Evolutionary conservation across 805 yeast genomes (phyloP).

Genomic region (Isabelozyma rhagii): DNA sequence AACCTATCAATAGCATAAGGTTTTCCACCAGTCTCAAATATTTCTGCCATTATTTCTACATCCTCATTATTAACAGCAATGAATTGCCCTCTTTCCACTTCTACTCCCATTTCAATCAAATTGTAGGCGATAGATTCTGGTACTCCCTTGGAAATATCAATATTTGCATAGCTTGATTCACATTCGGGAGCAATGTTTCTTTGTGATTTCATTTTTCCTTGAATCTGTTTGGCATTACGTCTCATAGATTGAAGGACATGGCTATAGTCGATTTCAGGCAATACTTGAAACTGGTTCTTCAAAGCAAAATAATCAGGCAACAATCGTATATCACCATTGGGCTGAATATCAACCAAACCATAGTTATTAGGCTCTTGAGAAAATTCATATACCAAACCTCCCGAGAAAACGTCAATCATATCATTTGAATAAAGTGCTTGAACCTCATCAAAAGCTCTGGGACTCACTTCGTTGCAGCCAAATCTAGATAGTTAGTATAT

Average conservation of each 20-base stretch:
- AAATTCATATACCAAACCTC: conserved; percentile 82
- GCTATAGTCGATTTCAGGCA: conserved; percentile 22
- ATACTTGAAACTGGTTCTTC: conserved; percentile 40
- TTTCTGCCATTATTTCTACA: conserved; percentile 37
- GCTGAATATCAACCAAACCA: conserved; percentile 59
- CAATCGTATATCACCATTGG: conserved; percentile 40
- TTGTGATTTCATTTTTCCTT: conserved; percentile 13
- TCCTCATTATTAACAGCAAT: conserved; percentile 44
- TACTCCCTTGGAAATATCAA: conserved; percentile 41
- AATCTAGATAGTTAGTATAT: conserved; percentile 18
- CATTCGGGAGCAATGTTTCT: conserved; percentile 25
- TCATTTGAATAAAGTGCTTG: conserved; percentile 61
- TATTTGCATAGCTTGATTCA: conserved; percentile 26
- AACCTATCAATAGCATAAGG: conserved; percentile 21
- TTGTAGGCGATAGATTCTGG: conserved; percentile 43
- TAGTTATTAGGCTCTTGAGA: conserved; percentile 77
- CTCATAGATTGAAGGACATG: conserved; percentile 21
- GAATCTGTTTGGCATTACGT: conserved; percentile 19
- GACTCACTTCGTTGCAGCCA: conserved; percentile 83
- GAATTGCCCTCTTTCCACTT: conserved; percentile 46
- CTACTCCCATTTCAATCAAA: conserved; percentile 50
- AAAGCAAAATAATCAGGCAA: conserved; percentile 43
- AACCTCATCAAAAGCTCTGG: conserved; percentile 78
- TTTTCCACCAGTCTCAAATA: conserved; percentile 44
- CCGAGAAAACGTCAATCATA: conserved; percentile 77